Percentiles rank a stretch among this genome's conserved stretches.
Evolutionary conservation across 768 basidiomycete species (phyloP).

Genomic region (Gloeostereum incarnatum): DNA sequence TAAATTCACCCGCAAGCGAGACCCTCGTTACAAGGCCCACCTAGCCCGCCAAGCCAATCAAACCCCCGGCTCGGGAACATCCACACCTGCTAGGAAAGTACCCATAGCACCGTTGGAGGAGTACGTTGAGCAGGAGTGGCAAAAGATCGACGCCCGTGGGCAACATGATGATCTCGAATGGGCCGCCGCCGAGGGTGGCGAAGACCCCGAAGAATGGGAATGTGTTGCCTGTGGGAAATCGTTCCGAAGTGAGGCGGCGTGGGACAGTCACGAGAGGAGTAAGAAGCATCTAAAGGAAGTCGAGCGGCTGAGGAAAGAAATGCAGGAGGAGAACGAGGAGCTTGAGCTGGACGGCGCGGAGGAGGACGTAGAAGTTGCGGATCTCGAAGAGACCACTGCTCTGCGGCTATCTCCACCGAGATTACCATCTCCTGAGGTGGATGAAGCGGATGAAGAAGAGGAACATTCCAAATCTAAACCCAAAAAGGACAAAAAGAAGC

Average conservation of each 20-base stretch:
- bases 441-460: conserved; percentile 7
- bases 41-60: conserved; percentile 33
- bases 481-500: conserved; percentile 9
- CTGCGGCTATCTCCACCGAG: background rate
- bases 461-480: background rate
- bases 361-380: conserved; percentile 13
- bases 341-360: conserved; percentile 40
- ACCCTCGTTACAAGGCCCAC: conserved; percentile 76
- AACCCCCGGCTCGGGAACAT: conserved; percentile 18
- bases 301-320: conserved; percentile 65
- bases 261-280: conserved; percentile 94
- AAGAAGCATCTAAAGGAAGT: conserved; percentile 90
- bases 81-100: conserved; percentile 18
- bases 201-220: conserved; percentile 78
- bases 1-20: conserved; percentile 75
- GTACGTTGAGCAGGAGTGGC: conserved; percentile 90
- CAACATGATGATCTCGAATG: conserved; percentile 62
- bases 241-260: conserved; percentile 88
- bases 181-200: conserved; percentile 63
- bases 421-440: background rate
- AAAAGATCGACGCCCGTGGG: conserved; percentile 40
- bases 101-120: conserved; percentile 19
- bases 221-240: conserved; percentile 91
- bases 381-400: conserved; percentile 1
- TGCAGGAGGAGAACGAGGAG: conserved; percentile 65